phyloP scores from a whole-genome alignment of 805 yeast species.

The Nakazawaea anatomiae region DNA sequence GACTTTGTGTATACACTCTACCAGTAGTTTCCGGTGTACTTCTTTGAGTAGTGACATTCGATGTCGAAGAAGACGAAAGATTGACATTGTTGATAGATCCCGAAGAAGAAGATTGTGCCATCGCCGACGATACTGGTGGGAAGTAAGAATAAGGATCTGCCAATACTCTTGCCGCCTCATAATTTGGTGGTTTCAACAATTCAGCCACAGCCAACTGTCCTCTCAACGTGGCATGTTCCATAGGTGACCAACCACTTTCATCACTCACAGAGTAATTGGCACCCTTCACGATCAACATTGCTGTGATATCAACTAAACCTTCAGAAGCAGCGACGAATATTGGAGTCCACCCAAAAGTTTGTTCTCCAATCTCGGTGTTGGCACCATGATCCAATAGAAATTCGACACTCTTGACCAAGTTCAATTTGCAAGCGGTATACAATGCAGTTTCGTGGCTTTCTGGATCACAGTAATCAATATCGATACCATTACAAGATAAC shows the following conservation, averaged over 20 bases:
- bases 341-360: conserved; percentile 91
- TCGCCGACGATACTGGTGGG: conserved; percentile 2
- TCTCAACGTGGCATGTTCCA: conserved; percentile 90
- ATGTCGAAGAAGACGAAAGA: not conserved
- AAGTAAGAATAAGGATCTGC: conserved; percentile 9
- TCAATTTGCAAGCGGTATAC: conserved; percentile 71
- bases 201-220: conserved; percentile 76
- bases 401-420: conserved; percentile 46
- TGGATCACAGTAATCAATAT: conserved; percentile 55
- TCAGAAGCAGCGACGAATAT: conserved; percentile 86
- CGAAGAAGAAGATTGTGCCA: not conserved
- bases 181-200: conserved; percentile 46
- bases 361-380: conserved; percentile 68
- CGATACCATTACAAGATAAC: conserved; percentile 49
- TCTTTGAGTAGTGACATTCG: not conserved
- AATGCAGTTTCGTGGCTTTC: conserved; percentile 73
- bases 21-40: conserved; percentile 1
- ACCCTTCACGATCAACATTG: conserved; percentile 44
- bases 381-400: conserved; percentile 57
- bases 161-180: conserved; percentile 21
- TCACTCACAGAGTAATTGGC: conserved; percentile 57
- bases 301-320: conserved; percentile 57
- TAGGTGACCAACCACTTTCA: conserved; percentile 94
- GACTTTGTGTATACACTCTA: conserved; percentile 1
- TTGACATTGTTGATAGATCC: not conserved